Evolutionary conservation across 2,329 filamentous ascomycete species (phyloP), one percentile per base, ranked within the genome.

Genomic region (Phaeosphaeria sp.): DNA sequence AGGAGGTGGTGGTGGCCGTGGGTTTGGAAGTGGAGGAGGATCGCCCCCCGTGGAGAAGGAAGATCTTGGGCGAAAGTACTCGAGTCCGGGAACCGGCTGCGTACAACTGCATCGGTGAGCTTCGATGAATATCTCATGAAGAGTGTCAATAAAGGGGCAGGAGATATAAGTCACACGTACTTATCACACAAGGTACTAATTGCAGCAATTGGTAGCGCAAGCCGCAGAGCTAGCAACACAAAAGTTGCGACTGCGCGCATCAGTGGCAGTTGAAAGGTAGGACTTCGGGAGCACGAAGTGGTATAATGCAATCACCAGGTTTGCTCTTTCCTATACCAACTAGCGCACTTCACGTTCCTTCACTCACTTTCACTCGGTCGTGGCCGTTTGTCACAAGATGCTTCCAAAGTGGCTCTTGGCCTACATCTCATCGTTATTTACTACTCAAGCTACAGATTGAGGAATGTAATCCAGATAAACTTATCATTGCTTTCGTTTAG

Each of bases 1-100:
- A n/a, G 58, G 54, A 33, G 54, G 55, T 30, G 59, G 54, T 11
- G 49, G 46, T 13, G 50, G 39, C n/a, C 22, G 9, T 15, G 49
- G 49, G 13, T 51, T 51, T n/a, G 49, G 49, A 18, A 39, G 49
- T 15, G 21, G 44, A 23, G 44, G 44, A 15, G 44, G 44, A 51
- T 44, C 49, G 11, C 27, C 36, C 5, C 33, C 49, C 7, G 49
- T 44, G 15, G 6, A 20, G 33, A 30, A 18, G 17, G 15, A 13
- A n/a, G 21, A 7, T n/a, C 17, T 33, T n/a, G 27, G 15, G 13
- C 23, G 39, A 17, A 51, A 48, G 11, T 54, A 43, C 9, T 46
- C 44, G 44, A 36, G 6, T 6, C 30, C 30, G 30, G 13, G 13
- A 36, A 7, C 33, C 42, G 18, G 42, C 15, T 18, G 42, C 10